Evolutionary conservation across 2,329 filamentous ascomycete genomes (phyloP).

Genomic region (Teratosphaeria nubilosa): DNA sequence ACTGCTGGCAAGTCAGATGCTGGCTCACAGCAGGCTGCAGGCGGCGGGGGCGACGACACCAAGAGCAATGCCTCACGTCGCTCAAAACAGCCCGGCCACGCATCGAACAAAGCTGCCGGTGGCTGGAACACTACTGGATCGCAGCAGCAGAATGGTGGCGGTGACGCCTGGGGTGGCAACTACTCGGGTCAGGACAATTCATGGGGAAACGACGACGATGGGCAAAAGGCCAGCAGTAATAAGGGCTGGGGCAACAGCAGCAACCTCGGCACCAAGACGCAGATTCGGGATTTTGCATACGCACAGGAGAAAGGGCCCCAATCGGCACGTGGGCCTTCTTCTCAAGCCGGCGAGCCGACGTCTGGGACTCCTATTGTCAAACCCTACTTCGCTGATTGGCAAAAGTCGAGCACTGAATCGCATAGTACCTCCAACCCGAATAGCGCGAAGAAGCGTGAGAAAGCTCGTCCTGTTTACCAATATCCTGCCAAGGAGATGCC

Average conservation of each 20-base stretch:
- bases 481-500: constrained; percentile 24
- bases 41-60: constrained; percentile 1
- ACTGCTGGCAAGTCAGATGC: neutral
- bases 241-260: neutral
- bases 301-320: neutral
- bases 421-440: constrained; percentile 1
- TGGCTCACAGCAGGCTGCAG: neutral
- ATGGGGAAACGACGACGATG: neutral
- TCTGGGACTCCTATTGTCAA: constrained; percentile 11
- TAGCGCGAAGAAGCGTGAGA: constrained; percentile 4
- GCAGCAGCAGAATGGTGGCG: neutral
- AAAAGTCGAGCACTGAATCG: constrained; percentile 1
- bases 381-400: constrained; percentile 25
- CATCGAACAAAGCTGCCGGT: neutral
- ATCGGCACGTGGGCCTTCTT: neutral
- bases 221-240: neutral
- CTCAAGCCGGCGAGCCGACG: neutral
- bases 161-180: neutral
- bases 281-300: neutral
- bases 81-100: neutral
- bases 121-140: neutral
- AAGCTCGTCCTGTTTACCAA: constrained; percentile 17
- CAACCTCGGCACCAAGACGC: neutral
- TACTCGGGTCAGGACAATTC: neutral
- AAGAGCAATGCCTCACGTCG: neutral